phyloP scores from a whole-genome alignment of 768 basidiomycete genomes.

The Russula griseocarnosa region DNA sequence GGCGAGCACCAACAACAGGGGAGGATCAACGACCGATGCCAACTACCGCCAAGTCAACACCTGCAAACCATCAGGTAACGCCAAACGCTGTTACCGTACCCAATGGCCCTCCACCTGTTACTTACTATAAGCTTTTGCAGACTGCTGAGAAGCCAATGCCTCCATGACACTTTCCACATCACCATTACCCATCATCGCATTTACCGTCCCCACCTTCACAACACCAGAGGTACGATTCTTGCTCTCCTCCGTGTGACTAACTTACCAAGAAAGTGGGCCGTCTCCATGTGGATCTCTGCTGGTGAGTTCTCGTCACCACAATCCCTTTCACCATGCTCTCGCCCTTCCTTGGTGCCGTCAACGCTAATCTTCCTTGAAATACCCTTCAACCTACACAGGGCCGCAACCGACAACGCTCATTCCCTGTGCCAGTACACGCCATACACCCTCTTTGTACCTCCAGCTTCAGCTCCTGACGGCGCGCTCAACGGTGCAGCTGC shows the following conservation, averaged over 20 bases:
- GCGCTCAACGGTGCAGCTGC: conserved; percentile 37
- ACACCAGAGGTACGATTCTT: too few species aligned
- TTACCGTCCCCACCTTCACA: too few species aligned
- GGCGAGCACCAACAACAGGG: conserved; percentile 33
- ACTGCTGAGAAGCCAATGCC: conserved; percentile 60
- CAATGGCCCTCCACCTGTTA: conserved; percentile 55
- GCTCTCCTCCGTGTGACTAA: too few species aligned
- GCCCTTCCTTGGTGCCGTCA: too few species aligned
- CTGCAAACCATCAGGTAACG: conserved; percentile 45
- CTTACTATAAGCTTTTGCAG: conserved; percentile 78
- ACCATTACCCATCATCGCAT: too few species aligned
- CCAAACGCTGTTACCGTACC: conserved; percentile 47
- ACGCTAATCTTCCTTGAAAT: too few species aligned
- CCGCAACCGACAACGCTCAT: conserved; percentile 68
- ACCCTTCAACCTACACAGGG: conserved; percentile 89
- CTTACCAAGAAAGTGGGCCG: too few species aligned
- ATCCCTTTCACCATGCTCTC: too few species aligned
- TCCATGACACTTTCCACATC: too few species aligned
- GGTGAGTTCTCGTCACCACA: too few species aligned
- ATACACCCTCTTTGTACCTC: conserved; percentile 73
- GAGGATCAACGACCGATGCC: conserved; percentile 33
- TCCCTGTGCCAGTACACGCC: conserved; percentile 79
- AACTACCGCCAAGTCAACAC: conserved; percentile 43
- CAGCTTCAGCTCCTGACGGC: conserved; percentile 50
- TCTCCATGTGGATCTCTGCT: too few species aligned